Conservation (phyloP, 2,329 filamentous ascomycete species). For the Cladosporium phlei region DNA sequence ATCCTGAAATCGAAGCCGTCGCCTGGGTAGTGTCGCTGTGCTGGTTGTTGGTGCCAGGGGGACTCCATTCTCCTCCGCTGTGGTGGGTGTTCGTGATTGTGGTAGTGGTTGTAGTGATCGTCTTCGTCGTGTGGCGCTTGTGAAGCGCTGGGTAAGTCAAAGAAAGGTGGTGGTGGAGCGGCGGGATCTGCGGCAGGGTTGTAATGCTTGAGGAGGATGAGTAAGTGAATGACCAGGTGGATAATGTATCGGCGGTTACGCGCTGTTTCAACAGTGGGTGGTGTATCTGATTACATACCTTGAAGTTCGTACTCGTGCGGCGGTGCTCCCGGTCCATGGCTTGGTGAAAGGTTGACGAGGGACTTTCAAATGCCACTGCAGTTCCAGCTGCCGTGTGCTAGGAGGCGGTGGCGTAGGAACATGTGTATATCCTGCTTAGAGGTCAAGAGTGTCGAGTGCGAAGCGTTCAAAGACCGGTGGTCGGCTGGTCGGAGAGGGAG, state of each 20-base stretch:
- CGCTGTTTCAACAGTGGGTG: too few species aligned
- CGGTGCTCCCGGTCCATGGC: conserved; percentile 1
- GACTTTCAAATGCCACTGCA: too few species aligned
- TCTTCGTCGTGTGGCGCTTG: conserved; percentile 23
- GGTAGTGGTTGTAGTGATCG: conserved; percentile 27
- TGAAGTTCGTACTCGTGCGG: background rate
- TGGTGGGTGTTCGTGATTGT: conserved; percentile 29
- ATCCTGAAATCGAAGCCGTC: conserved; percentile 53
- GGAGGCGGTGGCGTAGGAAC: background rate
- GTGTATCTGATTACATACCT: background rate
- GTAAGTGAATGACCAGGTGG: too few species aligned
- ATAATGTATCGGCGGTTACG: too few species aligned
- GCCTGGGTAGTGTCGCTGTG: conserved; percentile 38
- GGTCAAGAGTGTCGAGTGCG: too few species aligned
- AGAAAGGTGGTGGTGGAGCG: conserved; percentile 17
- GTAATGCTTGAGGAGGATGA: too few species aligned
- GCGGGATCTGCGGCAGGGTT: too few species aligned
- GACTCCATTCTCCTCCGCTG: conserved; percentile 26
- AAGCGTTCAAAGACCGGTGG: too few species aligned
- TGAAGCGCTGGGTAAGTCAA: conserved; percentile 8
- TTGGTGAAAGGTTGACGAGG: too few species aligned
- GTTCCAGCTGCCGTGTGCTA: too few species aligned
- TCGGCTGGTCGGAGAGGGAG: too few species aligned
- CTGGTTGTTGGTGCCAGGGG: conserved; percentile 21
- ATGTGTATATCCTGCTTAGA: too few species aligned